These are phyloP conservation scores for Trichosporon sp. DNA, from an alignment of 1,284 basidiomycete genomes.

Conservation along the genomic window DNA sequence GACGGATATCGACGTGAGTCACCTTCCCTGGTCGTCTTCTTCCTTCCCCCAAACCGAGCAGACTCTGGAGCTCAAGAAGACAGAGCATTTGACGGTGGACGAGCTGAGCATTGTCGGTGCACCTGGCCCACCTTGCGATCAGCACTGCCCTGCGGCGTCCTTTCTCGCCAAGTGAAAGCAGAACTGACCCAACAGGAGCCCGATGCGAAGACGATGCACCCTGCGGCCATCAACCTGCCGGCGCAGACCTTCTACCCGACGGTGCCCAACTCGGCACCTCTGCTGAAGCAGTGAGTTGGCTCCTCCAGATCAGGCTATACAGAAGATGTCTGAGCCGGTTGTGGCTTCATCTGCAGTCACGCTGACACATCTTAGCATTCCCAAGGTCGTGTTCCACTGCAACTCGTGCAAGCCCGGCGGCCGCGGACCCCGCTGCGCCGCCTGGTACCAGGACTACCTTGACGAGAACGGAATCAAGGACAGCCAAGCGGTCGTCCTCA, in stretches of 20 bases:
- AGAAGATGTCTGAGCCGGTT: not conserved
- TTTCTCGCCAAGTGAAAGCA: not conserved
- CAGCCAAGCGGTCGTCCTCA: slow-evolving; percentile 26
- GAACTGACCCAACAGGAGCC: not conserved
- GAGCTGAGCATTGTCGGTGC: too few species aligned
- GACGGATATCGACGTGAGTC: slow-evolving; percentile 28
- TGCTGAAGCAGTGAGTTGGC: slow-evolving; percentile 21
- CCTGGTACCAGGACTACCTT: slow-evolving; percentile 40
- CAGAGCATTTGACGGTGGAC: too few species aligned
- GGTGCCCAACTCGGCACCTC: slow-evolving; percentile 16
- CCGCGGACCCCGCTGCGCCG: slow-evolving; percentile 37
- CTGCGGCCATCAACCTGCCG: slow-evolving; percentile 34
- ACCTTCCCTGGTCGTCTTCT: too few species aligned
- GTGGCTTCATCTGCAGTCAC: not conserved
- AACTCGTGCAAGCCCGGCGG: slow-evolving; percentile 27
- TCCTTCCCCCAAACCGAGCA: too few species aligned
- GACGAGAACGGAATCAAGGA: slow-evolving; percentile 16
- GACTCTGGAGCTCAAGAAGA: not conserved
- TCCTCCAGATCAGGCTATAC: not conserved
- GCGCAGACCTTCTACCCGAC: slow-evolving; percentile 36
- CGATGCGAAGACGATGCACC: slow-evolving; percentile 14
- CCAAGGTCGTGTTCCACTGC: slow-evolving; percentile 41
- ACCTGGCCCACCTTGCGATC: too few species aligned
- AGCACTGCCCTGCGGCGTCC: too few species aligned
- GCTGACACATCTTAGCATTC: slow-evolving; percentile 14